A percentile compares a stretch with the other conserved stretches of the same genome.
Evolutionary conservation across 176 grass and related monocot genomes (phyloP).

Genomic region (Bromus sterilis): DNA sequence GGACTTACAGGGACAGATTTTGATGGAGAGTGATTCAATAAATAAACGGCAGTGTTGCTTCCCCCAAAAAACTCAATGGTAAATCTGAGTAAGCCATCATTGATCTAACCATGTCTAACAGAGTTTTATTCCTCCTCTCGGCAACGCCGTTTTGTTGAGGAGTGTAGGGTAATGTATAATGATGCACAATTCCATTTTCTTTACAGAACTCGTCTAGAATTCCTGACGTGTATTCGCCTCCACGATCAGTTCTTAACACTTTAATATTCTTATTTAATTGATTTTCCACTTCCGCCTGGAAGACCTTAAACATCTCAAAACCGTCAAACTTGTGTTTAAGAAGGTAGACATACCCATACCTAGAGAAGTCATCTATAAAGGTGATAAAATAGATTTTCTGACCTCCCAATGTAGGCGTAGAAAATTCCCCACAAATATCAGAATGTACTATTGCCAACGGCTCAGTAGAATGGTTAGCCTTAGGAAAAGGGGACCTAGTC

Average conservation of each 20-base stretch:
- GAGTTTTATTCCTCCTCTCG: not conserved
- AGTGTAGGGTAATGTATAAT: not conserved
- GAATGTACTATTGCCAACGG: not conserved
- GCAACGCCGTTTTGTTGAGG: not conserved
- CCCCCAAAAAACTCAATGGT: not conserved
- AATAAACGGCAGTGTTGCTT: not conserved
- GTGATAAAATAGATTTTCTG: not conserved
- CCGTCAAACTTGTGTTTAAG: not conserved
- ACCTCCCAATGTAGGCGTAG: too few relatives aligned
- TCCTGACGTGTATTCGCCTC: slow-evolving; percentile 1
- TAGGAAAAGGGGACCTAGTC: not conserved
- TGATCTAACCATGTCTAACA: not conserved
- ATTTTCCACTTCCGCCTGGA: not conserved
- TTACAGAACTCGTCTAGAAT: not conserved
- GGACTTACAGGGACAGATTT: not conserved
- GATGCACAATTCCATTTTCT: slow-evolving; percentile 10
- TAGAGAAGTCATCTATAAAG: not conserved
- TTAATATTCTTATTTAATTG: slow-evolving; percentile 3
- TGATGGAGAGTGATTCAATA: not conserved
- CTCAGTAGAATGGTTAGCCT: not conserved
- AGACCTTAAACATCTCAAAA: not conserved
- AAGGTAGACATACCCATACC: not conserved
- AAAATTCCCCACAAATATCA: not conserved
- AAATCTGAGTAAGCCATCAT: slow-evolving; percentile 13
- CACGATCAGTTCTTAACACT: not conserved